Evolutionary conservation across 768 basidiomycete species (phyloP).

Genomic region (Boletus eberwhitei): DNA sequence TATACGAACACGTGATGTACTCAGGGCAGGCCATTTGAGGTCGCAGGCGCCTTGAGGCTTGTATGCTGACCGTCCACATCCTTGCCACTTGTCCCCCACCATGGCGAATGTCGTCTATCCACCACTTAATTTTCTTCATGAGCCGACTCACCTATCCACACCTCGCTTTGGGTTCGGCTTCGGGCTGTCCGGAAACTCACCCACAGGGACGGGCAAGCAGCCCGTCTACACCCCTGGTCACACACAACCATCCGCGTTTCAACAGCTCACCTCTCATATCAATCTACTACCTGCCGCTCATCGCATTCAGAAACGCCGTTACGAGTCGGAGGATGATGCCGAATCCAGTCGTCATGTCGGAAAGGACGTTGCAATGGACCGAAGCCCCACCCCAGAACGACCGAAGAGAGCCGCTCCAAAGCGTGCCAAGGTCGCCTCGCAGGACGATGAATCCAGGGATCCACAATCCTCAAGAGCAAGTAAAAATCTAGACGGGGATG

Average conservation of each 20-base stretch:
- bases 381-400: slow-evolving; percentile 81
- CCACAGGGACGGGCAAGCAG: slow-evolving; percentile 47
- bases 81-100: slow-evolving; percentile 27
- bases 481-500: slow-evolving; percentile 39
- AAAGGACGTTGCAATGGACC: slow-evolving; percentile 75
- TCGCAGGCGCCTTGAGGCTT: slow-evolving; percentile 9
- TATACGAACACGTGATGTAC: slow-evolving; percentile 30
- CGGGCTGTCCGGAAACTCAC: slow-evolving; percentile 46
- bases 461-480: slow-evolving; percentile 46
- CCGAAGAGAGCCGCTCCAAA: slow-evolving; percentile 69
- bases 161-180: slow-evolving; percentile 75
- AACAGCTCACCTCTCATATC: slow-evolving; percentile 52
- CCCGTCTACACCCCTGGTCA: slow-evolving; percentile 39
- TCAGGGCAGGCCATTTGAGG: slow-evolving; percentile 34
- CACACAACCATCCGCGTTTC: slow-evolving; percentile 45
- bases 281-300: slow-evolving; percentile 37
- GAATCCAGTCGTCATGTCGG: slow-evolving; percentile 35
- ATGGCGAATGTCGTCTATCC: slow-evolving; percentile 75
- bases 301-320: slow-evolving; percentile 60
- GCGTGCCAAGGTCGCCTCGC: slow-evolving; percentile 40
- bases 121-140: slow-evolving; percentile 61
- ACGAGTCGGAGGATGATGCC: slow-evolving; percentile 66
- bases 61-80: background rate
- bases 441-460: slow-evolving; percentile 36
- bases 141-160: slow-evolving; percentile 55